Conservation (phyloP, 208 protist species). For the Blastocrithidia nonstop region DNA sequence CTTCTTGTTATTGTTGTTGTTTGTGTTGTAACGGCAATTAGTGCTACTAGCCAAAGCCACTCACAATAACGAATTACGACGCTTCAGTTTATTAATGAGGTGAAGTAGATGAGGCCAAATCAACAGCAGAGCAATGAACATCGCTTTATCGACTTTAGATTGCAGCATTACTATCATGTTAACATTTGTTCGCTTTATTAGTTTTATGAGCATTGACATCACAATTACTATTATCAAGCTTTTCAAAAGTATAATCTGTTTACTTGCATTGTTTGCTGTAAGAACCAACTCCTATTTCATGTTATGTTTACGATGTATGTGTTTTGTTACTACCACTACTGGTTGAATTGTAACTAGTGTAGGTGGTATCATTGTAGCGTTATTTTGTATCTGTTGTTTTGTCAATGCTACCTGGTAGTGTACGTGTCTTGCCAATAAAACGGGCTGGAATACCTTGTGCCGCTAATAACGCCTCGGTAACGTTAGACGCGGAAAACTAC, state of each 20-base stretch:
- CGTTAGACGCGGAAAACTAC: slow-evolving; percentile 29
- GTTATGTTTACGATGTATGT: too few species aligned
- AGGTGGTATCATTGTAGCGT: too few species aligned
- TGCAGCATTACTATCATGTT: not conserved
- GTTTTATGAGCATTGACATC: not conserved
- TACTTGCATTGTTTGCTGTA: too few species aligned
- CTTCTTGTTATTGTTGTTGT: not conserved
- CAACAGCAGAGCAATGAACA: too few species aligned
- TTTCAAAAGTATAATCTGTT: too few species aligned
- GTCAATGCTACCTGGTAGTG: slow-evolving; percentile 5
- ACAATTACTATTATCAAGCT: too few species aligned
- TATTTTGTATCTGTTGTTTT: not conserved
- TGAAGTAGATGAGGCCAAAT: too few species aligned
- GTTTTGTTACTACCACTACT: too few species aligned
- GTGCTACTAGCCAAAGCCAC: not conserved
- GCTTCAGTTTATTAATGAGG: too few species aligned
- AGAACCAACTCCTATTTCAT: too few species aligned
- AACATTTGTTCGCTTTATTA: not conserved
- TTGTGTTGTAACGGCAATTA: not conserved
- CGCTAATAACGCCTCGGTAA: slow-evolving; percentile 58
- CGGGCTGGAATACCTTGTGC: slow-evolving; percentile 53
- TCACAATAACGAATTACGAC: not conserved
- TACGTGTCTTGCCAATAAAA: slow-evolving; percentile 37
- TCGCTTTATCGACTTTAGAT: too few species aligned
- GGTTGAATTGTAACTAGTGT: too few species aligned